Evolutionary conservation across 352 stramenopile genomes (phyloP).

Genomic region (Plasmopara halstedii): DNA sequence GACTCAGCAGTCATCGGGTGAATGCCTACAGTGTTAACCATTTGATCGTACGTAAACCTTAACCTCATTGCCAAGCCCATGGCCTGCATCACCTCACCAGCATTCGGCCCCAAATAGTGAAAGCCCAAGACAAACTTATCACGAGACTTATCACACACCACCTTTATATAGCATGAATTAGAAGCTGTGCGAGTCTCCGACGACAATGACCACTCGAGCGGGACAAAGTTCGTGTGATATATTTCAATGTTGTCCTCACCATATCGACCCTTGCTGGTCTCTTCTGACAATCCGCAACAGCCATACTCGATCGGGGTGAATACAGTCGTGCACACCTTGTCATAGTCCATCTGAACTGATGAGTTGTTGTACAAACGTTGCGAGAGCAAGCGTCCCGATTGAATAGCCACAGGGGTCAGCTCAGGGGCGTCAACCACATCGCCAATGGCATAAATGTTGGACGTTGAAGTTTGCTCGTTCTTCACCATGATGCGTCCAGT

Average conservation of each 20-base stretch:
- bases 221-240: constrained; percentile 95
- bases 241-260: constrained; percentile 91
- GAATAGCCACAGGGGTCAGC: constrained; percentile 97
- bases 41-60: constrained; percentile 90
- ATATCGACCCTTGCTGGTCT: constrained; percentile 86
- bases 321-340: constrained; percentile 88
- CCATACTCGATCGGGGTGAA: constrained; percentile 98
- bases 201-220: constrained; percentile 92
- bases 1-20: constrained; percentile 95
- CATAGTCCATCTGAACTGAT: constrained; percentile 87
- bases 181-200: constrained; percentile 37
- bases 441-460: constrained; percentile 96
- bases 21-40: constrained; percentile 92
- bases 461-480: constrained; percentile 90
- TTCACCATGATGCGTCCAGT: constrained; percentile 88
- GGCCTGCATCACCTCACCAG: constrained; percentile 92
- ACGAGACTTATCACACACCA: constrained; percentile 88
- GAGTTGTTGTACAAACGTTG: constrained; percentile 87
- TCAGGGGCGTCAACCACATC: constrained; percentile 96
- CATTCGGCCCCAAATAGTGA: constrained; percentile 97
- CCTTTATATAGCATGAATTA: constrained; percentile 92
- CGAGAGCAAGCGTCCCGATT: constrained; percentile 88
- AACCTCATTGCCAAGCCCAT: constrained; percentile 94
- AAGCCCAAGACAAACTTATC: constrained; percentile 92
- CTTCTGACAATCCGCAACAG: constrained; percentile 94